These are phyloP conservation scores for Wallacemonas sp. DNA, from an alignment of 208 protist genomes.

Conservation along the genomic window DNA sequence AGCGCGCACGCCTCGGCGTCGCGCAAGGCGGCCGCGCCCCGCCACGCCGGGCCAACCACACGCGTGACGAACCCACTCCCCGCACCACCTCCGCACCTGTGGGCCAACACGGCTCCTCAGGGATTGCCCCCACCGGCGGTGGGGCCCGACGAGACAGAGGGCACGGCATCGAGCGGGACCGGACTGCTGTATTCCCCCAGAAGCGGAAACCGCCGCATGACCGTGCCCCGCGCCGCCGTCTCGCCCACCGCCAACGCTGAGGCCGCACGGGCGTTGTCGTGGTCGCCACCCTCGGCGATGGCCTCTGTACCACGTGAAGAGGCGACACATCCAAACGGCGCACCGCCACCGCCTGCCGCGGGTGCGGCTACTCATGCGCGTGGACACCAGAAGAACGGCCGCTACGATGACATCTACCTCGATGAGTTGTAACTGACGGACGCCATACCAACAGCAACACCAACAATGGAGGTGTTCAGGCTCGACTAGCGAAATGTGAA, in stretches of 20 bases:
- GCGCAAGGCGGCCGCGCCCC: too few relatives aligned
- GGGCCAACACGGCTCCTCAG: not conserved
- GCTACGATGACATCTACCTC: not conserved
- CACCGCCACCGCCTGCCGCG: not conserved
- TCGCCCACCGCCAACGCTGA: not conserved
- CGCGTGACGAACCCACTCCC: not conserved
- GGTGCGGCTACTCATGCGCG: not conserved
- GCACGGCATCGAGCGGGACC: not conserved
- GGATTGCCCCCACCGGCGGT: not conserved
- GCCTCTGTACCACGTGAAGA: not conserved
- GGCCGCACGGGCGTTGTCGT: slow-evolving; percentile 1
- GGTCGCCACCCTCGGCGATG: slow-evolving; percentile 5
- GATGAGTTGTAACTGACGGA: not conserved
- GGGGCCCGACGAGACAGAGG: not conserved
- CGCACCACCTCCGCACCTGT: not conserved
- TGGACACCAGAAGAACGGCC: not conserved
- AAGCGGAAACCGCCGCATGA: not conserved
- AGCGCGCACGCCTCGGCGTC: not conserved
- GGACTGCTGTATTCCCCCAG: slow-evolving; percentile 2
- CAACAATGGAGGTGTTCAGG: too few relatives aligned
- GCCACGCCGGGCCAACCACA: too few relatives aligned
- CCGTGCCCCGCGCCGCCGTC: slow-evolving; percentile 1
- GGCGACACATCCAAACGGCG: too few relatives aligned
- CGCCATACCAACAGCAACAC: not conserved
- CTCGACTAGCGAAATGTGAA: too few relatives aligned